Evolutionary conservation across 805 yeast species (phyloP).

Genomic region (Candida oleophila): DNA sequence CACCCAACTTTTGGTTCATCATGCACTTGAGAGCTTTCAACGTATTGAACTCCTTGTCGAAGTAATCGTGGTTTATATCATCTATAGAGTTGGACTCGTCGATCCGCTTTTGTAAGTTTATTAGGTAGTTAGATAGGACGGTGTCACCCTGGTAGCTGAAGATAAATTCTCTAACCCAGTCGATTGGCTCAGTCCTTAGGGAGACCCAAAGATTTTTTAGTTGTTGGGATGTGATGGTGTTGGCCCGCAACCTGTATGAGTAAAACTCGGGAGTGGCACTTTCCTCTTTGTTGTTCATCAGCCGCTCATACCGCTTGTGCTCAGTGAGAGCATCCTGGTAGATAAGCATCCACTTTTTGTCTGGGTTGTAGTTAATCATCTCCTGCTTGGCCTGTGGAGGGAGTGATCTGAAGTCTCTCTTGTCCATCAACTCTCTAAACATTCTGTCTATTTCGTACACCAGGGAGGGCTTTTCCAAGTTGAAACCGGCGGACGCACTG

Average conservation of each 20-base stretch:
- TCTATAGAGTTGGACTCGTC: constrained; percentile 19
- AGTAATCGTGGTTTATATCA: constrained; percentile 47
- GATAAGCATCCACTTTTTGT: constrained; percentile 89
- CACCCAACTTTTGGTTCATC: constrained; percentile 63
- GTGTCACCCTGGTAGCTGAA: constrained; percentile 74
- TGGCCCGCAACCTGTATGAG: constrained; percentile 70
- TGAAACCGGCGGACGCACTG: constrained; percentile 18
- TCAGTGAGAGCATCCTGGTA: constrained; percentile 84
- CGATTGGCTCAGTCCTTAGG: constrained; percentile 79
- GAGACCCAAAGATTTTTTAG: constrained; percentile 87
- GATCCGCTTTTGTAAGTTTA: constrained; percentile 51
- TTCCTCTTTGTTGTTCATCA: constrained; percentile 22
- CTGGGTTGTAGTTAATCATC: constrained; percentile 69
- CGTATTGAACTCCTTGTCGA: constrained; percentile 74
- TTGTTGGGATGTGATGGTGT: constrained; percentile 64
- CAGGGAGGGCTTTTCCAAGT: constrained; percentile 66
- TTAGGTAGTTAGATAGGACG: constrained; percentile 61
- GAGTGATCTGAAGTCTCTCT: constrained; percentile 70
- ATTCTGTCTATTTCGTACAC: constrained; percentile 65
- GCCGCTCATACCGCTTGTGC: constrained; percentile 48
- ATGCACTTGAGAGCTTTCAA: constrained; percentile 75
- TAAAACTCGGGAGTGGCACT: constrained; percentile 66
- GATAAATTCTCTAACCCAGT: constrained; percentile 81
- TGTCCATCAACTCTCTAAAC: constrained; percentile 79
- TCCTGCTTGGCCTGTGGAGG: constrained; percentile 75